These are phyloP conservation scores for Penicillium sp. DNA, from an alignment of 2,329 filamentous ascomycete species.

Conservation along the genomic window DNA sequence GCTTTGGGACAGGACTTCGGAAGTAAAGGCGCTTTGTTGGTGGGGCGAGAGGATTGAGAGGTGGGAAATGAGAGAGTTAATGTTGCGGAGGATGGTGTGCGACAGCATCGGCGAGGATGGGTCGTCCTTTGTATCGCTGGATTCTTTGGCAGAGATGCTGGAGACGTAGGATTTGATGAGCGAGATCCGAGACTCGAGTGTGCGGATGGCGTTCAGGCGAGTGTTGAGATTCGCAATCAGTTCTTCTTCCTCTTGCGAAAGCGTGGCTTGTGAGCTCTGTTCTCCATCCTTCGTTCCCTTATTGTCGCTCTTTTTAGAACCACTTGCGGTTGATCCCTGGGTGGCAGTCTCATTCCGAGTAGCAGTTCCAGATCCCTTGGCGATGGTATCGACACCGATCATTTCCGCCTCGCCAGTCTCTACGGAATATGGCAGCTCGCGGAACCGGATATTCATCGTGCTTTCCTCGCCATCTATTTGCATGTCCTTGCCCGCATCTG, in stretches of 20 bases:
- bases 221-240: conserved; percentile 67
- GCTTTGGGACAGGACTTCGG: conserved; percentile 69
- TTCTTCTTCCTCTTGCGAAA: conserved; percentile 62
- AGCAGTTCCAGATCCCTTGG: conserved; percentile 76
- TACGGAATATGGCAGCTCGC: conserved; percentile 77
- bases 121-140: conserved; percentile 35
- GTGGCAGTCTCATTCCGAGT: conserved; percentile 50
- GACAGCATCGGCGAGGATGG: conserved; percentile 54
- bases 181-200: conserved; percentile 73
- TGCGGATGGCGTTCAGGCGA: conserved; percentile 89
- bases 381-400: conserved; percentile 94
- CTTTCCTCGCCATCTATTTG: conserved; percentile 65
- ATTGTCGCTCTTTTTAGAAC: conserved; percentile 10
- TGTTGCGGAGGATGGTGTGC: conserved; percentile 75
- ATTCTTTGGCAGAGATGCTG: conserved; percentile 60
- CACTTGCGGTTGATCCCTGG: conserved; percentile 9
- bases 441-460: conserved; percentile 65
- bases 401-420: conserved; percentile 96
- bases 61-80: conserved; percentile 78
- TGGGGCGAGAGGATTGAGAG: conserved; percentile 75
- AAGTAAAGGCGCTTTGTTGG: conserved; percentile 60
- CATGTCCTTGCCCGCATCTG: conserved; percentile 58
- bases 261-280: conserved; percentile 25
- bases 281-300: conserved; percentile 13
- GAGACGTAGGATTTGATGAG: conserved; percentile 73